Percentiles rank a stretch among this genome's conserved stretches.
phyloP scores from a whole-genome alignment of 768 basidiomycete genomes.

The Termitomyces sp. region DNA sequence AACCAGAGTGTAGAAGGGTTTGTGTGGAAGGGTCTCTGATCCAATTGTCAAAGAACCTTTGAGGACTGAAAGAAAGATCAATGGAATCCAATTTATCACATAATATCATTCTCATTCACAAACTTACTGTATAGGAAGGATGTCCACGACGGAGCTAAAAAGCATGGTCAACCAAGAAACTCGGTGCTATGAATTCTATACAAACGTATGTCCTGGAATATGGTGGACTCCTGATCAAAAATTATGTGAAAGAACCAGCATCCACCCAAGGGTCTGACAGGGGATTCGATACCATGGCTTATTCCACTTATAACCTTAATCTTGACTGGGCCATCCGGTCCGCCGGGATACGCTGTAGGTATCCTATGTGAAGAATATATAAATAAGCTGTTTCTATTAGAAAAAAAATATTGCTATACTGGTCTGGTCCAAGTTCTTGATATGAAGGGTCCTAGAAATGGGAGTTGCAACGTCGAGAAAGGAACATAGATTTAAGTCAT shows the following conservation, averaged over 20 bases:
- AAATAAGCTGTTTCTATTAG: background rate
- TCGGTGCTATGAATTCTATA: slow-evolving; percentile 1
- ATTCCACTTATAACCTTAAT: slow-evolving; percentile 89
- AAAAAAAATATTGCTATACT: slow-evolving; percentile 33
- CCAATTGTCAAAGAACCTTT: slow-evolving; percentile 68
- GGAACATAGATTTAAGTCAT: background rate
- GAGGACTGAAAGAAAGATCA: slow-evolving; percentile 40
- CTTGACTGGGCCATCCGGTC: slow-evolving; percentile 59
- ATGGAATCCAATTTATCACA: background rate
- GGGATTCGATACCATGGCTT: slow-evolving; percentile 82
- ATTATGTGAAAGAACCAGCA: slow-evolving; percentile 90
- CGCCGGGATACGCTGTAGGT: slow-evolving; percentile 70
- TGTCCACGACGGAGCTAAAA: slow-evolving; percentile 80
- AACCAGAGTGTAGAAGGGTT: slow-evolving; percentile 79
- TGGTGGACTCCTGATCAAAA: slow-evolving; percentile 55
- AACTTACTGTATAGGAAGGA: slow-evolving; percentile 79
- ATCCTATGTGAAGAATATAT: slow-evolving; percentile 38
- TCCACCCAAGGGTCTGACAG: slow-evolving; percentile 87
- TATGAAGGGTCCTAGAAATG: slow-evolving; percentile 64
- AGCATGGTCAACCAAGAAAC: background rate
- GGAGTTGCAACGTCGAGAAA: background rate
- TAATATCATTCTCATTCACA: background rate
- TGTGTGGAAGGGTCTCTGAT: slow-evolving; percentile 35
- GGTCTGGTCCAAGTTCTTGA: slow-evolving; percentile 69
- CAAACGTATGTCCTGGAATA: slow-evolving; percentile 85